Conservation (phyloP, 2,329 filamentous ascomycete species). For the Botrytis medusae region DNA sequence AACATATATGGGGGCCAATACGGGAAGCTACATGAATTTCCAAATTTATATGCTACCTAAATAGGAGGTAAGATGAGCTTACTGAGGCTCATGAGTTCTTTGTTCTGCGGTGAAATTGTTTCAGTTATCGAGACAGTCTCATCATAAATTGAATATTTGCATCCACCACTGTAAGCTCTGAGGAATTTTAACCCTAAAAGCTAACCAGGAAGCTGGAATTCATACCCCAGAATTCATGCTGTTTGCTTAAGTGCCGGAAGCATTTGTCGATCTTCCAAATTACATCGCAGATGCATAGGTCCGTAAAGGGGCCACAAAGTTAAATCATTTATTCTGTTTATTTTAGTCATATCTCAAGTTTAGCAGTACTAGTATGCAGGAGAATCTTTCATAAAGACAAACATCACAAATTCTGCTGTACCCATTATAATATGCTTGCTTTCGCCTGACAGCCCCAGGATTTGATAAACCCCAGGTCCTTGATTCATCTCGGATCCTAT, state of each 20-base stretch:
- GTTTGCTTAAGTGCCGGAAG: conserved; percentile 12
- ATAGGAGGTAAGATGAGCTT: conserved; percentile 12
- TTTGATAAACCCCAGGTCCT: conserved; percentile 24
- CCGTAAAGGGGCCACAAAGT: not conserved
- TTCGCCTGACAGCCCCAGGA: conserved; percentile 25
- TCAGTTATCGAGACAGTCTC: conserved; percentile 33
- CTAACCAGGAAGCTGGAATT: conserved; percentile 15
- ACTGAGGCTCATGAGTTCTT: conserved; percentile 27
- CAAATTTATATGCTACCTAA: conserved; percentile 9
- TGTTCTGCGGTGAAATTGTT: conserved; percentile 30
- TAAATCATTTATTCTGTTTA: conserved; percentile 2
- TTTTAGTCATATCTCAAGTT: conserved; percentile 15
- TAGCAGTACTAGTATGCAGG: not conserved
- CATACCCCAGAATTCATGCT: not conserved
- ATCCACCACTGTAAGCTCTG: conserved; percentile 23
- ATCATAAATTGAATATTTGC: conserved; percentile 29
- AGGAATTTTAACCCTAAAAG: not conserved
- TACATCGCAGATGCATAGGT: not conserved
- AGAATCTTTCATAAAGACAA: conserved; percentile 24
- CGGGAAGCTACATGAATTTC: conserved; percentile 28
- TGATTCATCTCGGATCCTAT: conserved; percentile 23
- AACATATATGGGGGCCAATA: conserved; percentile 22
- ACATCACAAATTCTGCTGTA: conserved; percentile 27
- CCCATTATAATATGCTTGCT: conserved; percentile 30
- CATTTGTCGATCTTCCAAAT: conserved; percentile 7